Evolutionary conservation across 2,329 filamentous ascomycete genomes (phyloP), one percentile per base, ranked within the genome.

Genomic region (Pseudocercospora eumusae): DNA sequence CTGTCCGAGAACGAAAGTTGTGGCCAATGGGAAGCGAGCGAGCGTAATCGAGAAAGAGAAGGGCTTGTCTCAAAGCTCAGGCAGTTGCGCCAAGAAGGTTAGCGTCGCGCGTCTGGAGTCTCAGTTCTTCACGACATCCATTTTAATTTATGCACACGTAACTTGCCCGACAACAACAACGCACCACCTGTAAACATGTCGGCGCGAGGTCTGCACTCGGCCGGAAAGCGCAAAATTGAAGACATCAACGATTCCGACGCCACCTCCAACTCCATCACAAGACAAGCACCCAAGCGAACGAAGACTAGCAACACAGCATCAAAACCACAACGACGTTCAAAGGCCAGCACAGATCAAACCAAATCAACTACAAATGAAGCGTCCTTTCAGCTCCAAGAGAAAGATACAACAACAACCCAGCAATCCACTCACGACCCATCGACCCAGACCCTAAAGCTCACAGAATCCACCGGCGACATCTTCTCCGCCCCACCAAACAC

Each of bases 401-500:
- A 47, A 44, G 15, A 21, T 23, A 33, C 33, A 44, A 15, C 28
- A 47, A n/a, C 40, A 52, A 25, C 31, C 40, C 8, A 33, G 25
- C n/a, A 36, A 4, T 3, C 27, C 44, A 11, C 31, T n/a, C 28
- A 36, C n/a, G n/a, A 15, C 15, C 27, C 31, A 11, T 18, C 25
- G 18, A 15, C 23, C 9, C 23, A 27, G 1, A 25, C 44, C 13
- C 56, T 71, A 47, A 56, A 28, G 10, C 27, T 73, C 15, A 64
- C 47, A 49, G 61, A 72, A 42, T 40, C 64, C 25, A 64, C 59
- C 50, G 82, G 82, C 56, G 75, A 84, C 68, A 77, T 88, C 42
- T 86, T 87, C 69, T 70, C 77, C 40, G 82, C 82, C 0, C 83
- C 84, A 0, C 70, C 78, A 33, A 73, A 77, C 57, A 76, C 79